Percentiles rank a stretch among this genome's conserved stretches.
phyloP scores from a whole-genome alignment of 495 filamentous ascomycete species.

The Neurospora pannonica region DNA sequence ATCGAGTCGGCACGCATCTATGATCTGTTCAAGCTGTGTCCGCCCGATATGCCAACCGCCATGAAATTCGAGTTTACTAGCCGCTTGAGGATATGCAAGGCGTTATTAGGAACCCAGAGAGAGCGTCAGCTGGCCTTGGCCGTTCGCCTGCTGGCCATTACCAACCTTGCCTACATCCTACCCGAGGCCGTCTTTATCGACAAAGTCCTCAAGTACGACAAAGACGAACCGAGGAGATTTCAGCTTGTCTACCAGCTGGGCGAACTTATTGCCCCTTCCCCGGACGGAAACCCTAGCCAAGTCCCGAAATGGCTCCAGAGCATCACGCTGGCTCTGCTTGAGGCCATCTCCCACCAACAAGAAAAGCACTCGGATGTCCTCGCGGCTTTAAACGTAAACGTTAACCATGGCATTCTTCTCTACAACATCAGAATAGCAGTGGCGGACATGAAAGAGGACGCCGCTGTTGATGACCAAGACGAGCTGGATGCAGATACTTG shows the following conservation, averaged over 20 bases:
- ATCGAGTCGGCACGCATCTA: slow-evolving; percentile 54
- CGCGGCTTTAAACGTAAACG: slow-evolving; percentile 78
- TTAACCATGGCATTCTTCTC: slow-evolving; percentile 93
- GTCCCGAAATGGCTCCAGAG: slow-evolving; percentile 71
- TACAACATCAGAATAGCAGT: slow-evolving; percentile 87
- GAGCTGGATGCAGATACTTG: slow-evolving; percentile 65
- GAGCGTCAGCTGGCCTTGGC: slow-evolving; percentile 68
- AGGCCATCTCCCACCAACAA: slow-evolving; percentile 72
- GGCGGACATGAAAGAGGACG: slow-evolving; percentile 59
- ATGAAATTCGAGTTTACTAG: slow-evolving; percentile 80
- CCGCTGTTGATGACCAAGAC: slow-evolving; percentile 43
- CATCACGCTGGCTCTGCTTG: slow-evolving; percentile 70
- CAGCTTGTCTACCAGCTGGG: slow-evolving; percentile 88
- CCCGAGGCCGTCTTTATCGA: slow-evolving; percentile 68
- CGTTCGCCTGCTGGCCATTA: slow-evolving; percentile 76
- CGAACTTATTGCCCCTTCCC: slow-evolving; percentile 72
- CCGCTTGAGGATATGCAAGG: slow-evolving; percentile 70
- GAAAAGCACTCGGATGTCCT: slow-evolving; percentile 69
- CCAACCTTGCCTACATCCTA: slow-evolving; percentile 85
- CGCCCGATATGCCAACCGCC: slow-evolving; percentile 59
- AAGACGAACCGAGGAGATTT: slow-evolving; percentile 79
- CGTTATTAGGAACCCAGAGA: slow-evolving; percentile 53
- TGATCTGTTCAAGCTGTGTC: slow-evolving; percentile 53
- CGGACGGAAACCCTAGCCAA: slow-evolving; percentile 48
- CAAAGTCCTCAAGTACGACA: slow-evolving; percentile 77